phyloP scores from a whole-genome alignment of 75 land plant species.

The Cunninghamia lanceolata region DNA sequence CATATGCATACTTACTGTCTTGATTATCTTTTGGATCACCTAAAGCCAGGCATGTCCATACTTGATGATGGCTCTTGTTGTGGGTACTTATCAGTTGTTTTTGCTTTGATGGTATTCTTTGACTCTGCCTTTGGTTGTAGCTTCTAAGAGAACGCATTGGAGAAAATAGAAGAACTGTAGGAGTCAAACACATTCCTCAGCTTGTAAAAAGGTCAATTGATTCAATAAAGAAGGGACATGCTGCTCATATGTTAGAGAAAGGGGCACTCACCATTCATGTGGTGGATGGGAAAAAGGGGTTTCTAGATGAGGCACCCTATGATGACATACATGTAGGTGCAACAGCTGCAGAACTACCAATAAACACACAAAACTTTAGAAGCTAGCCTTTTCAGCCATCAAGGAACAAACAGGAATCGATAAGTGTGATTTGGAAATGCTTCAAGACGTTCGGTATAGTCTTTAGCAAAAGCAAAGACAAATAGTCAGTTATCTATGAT shows the following conservation, averaged over 20 bases:
- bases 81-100: slow-evolving; percentile 89
- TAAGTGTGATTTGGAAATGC: no score
- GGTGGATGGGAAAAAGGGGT: slow-evolving; percentile 74
- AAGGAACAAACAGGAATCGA: no score
- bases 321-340: slow-evolving; percentile 96
- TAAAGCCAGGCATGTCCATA: slow-evolving; percentile 86
- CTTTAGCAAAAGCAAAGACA: no score
- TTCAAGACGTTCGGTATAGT: no score
- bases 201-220: slow-evolving; percentile 63
- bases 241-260: slow-evolving; percentile 55
- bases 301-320: slow-evolving; percentile 78
- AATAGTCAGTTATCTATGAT: no score
- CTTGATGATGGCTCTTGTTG: slow-evolving; percentile 93
- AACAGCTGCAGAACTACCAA: slow-evolving; percentile 66
- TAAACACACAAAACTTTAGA: no score
- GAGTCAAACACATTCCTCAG: slow-evolving; percentile 88
- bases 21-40: slow-evolving; percentile 61
- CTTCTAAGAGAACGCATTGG: slow-evolving; percentile 31
- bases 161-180: slow-evolving; percentile 72
- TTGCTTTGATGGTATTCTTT: slow-evolving; percentile 65
- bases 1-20: slow-evolving; percentile 54
- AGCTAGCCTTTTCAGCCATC: no score
- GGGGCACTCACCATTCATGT: slow-evolving; percentile 70
- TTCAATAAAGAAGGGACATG: slow-evolving; percentile 64
- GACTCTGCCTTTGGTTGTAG: not conserved